These are phyloP conservation scores for Ramalina peruviana DNA, from an alignment of 495 filamentous ascomycete species.

Conservation along the genomic window DNA sequence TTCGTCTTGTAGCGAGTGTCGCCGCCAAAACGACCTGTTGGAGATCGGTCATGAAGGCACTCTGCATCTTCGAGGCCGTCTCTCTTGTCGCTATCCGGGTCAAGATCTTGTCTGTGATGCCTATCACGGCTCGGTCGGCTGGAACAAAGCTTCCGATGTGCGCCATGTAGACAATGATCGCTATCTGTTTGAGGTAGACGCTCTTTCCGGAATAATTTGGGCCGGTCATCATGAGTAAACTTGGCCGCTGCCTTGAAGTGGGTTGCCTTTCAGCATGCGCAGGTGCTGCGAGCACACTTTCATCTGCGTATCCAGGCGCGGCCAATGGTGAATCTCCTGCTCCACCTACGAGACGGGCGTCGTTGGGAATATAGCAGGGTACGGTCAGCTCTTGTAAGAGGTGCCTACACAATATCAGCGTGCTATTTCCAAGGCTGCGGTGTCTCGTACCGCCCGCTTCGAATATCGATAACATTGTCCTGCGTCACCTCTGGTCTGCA, in stretches of 20 bases:
- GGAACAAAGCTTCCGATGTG: slow-evolving; percentile 89
- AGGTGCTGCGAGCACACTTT: not conserved
- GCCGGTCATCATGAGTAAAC: slow-evolving; percentile 75
- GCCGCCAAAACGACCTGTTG: slow-evolving; percentile 74
- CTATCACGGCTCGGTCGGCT: slow-evolving; percentile 62
- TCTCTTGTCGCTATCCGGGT: slow-evolving; percentile 80
- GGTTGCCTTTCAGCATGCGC: not conserved
- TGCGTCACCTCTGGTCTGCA: slow-evolving; percentile 53
- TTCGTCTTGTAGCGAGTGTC: slow-evolving; percentile 62
- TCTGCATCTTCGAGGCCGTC: slow-evolving; percentile 72
- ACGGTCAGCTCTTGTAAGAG: slow-evolving; percentile 82
- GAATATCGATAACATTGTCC: slow-evolving; percentile 62
- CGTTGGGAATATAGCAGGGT: slow-evolving; percentile 73
- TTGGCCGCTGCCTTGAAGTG: slow-evolving; percentile 30
- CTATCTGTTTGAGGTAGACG: slow-evolving; percentile 82
- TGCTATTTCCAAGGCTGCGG: not conserved
- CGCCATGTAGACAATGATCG: slow-evolving; percentile 85
- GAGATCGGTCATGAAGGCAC: slow-evolving; percentile 86
- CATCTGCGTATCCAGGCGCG: not conserved
- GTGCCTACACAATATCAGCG: slow-evolving; percentile 38
- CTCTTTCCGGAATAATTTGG: slow-evolving; percentile 96
- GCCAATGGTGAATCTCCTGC: slow-evolving; percentile 13
- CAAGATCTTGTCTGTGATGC: slow-evolving; percentile 84
- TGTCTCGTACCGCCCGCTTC: slow-evolving; percentile 51
- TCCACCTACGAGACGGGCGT: slow-evolving; percentile 58